Evolutionary conservation across 495 filamentous ascomycete genomes (phyloP).

Genomic region (Hypoxylon lenormandii): DNA sequence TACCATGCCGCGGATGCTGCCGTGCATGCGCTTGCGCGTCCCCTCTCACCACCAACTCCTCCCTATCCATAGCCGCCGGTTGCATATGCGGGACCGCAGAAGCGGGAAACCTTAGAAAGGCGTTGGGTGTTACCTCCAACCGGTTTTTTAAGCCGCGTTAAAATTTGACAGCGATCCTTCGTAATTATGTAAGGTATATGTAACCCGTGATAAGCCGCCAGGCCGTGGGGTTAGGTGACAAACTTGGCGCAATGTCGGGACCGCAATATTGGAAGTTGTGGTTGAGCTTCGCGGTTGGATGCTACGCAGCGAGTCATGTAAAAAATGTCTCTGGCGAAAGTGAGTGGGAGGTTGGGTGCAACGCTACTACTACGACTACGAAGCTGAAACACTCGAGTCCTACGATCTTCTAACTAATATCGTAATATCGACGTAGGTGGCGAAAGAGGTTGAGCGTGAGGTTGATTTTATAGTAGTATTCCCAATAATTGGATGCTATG

Average conservation of each 20-base stretch:
- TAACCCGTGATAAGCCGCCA: constrained; percentile 17
- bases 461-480: constrained; percentile 1
- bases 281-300: constrained; percentile 1
- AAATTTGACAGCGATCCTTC: constrained; percentile 4
- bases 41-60: constrained; percentile 8
- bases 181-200: background rate
- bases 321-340: constrained; percentile 1
- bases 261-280: constrained; percentile 9
- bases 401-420: constrained; percentile 6
- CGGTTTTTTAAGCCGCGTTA: constrained; percentile 1
- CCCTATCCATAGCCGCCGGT: constrained; percentile 9
- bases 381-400: constrained; percentile 13
- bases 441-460: background rate
- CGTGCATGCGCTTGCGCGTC: constrained; percentile 27
- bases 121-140: constrained; percentile 21
- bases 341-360: constrained; percentile 22
- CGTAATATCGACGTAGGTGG: constrained; percentile 30
- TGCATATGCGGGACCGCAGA: constrained; percentile 32
- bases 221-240: constrained; percentile 21
- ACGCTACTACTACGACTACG: background rate
- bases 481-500: background rate
- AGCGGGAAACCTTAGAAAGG: constrained; percentile 18
- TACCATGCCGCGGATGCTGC: constrained; percentile 12
- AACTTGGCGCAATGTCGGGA: constrained; percentile 14
- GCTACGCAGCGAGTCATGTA: constrained; percentile 2